These are phyloP conservation scores for Colletotrichum simmondsii DNA, from an alignment of 2,329 filamentous ascomycete genomes.

Conservation along the genomic window DNA sequence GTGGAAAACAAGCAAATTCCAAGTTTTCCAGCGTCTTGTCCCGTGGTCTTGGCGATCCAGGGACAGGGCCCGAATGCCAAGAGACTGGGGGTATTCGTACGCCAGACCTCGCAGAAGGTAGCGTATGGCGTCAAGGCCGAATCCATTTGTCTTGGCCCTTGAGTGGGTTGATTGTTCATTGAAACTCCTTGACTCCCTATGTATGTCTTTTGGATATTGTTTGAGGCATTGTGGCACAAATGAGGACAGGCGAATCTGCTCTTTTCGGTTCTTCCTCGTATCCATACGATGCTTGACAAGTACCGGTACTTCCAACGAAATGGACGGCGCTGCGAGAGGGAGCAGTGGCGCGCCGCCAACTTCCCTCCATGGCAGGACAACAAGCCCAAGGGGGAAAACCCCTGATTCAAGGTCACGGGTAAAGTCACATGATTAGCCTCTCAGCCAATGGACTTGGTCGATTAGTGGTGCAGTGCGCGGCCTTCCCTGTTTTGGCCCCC, in stretches of 20 bases:
- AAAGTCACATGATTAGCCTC: accelerated
- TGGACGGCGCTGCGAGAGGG: background rate
- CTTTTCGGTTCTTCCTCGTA: slow-evolving; percentile 1
- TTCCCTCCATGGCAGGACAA: slow-evolving; percentile 14
- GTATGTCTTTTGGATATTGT: background rate
- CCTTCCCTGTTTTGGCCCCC: background rate
- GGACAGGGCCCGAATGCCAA: slow-evolving; percentile 14
- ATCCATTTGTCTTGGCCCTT: background rate
- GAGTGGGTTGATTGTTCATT: background rate
- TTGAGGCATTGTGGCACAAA: background rate
- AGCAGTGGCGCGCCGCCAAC: slow-evolving; percentile 18
- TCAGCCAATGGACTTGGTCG: background rate
- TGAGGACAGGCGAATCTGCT: background rate
- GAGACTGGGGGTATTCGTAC: background rate
- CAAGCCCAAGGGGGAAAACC: background rate
- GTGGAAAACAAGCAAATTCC: slow-evolving; percentile 34
- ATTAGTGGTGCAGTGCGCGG: background rate
- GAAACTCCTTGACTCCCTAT: background rate
- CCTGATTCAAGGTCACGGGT: background rate
- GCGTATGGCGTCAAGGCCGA: background rate
- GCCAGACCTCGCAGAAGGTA: background rate
- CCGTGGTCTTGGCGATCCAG: slow-evolving; percentile 34
- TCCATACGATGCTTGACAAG: background rate
- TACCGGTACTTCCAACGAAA: background rate
- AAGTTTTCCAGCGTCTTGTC: slow-evolving; percentile 34